Evolutionary conservation across 1,139 yeast genomes (phyloP), one percentile per base, ranked within the genome.

Genomic region (Casaregolazyma suthepensis): DNA sequence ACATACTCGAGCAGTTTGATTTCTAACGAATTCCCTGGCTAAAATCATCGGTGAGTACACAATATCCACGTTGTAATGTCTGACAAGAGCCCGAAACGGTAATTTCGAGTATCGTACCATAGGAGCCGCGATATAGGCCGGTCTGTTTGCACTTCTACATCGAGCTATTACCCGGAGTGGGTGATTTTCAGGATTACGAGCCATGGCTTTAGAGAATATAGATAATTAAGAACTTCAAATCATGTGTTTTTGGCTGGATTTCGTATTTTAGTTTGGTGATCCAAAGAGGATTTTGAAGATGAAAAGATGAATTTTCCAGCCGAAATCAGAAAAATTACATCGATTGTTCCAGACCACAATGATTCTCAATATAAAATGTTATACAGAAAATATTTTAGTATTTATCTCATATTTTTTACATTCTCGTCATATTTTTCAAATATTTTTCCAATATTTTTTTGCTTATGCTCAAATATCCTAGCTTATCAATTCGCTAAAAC

Each of bases 31-130:
- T 70, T 93, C 99, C 52, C 98, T 74, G 1, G 98, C 98, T 48
- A 93, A 74, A 45, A 93, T 90, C 99, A 93, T 93, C 4, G 99
- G 99, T 0, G 96, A 83, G 66, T 93, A 93, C 3, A 89, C 95
- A 10, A 93, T 83, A 65, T 91, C 96, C 46, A 83, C 81, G 54
- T 79, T 75, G 66, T 82, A 90, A 50, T 84, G 82, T 45, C 96
- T 77, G 13, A 91, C 80, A 5, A 88, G 72, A 57, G 87, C 87
- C 49, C 99, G 77, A 65, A 93, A 93, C 3, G 99, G 96, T 45
- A 94, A 78, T 68, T 93, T 93, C 1, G 96, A 89, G 72, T 93
- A 93, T 52, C 99, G 75, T 1, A 93, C 99, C 99, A 93, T 93
- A 5, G 99, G 99, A 0, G 98, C 99, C 0, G 96, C 93, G 15